A percentile compares a stretch with the other conserved stretches of the same genome.
Conservation (phyloP, 805 yeast genomes). For the Kodamaea nitidulidarum region DNA sequence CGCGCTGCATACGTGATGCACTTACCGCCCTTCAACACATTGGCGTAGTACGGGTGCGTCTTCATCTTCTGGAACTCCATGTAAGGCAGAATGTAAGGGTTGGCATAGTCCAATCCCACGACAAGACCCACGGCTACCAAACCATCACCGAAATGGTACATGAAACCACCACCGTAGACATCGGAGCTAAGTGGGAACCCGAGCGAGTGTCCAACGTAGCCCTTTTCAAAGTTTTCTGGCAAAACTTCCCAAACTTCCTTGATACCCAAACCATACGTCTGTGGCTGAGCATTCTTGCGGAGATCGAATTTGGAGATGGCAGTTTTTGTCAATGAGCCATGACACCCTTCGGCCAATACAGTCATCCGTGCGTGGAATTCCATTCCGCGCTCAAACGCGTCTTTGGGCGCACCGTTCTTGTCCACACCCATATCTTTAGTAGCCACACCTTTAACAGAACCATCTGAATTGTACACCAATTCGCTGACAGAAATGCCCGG, state of each 20-base stretch:
- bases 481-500: slow-evolving; percentile 87
- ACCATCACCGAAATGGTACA: slow-evolving; percentile 94
- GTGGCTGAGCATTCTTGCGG: slow-evolving; percentile 62
- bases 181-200: slow-evolving; percentile 78
- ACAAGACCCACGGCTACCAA: slow-evolving; percentile 92
- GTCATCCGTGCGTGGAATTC: slow-evolving; percentile 90
- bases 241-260: slow-evolving; percentile 97
- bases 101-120: slow-evolving; percentile 87
- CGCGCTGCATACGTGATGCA: slow-evolving; percentile 94
- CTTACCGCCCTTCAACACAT: slow-evolving; percentile 79
- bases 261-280: slow-evolving; percentile 93
- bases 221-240: slow-evolving; percentile 74
- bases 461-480: slow-evolving; percentile 53
- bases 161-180: slow-evolving; percentile 95
- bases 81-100: slow-evolving; percentile 94
- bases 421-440: slow-evolving; percentile 89
- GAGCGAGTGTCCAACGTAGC: slow-evolving; percentile 79
- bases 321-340: slow-evolving; percentile 84
- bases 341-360: slow-evolving; percentile 96
- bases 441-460: slow-evolving; percentile 81
- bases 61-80: slow-evolving; percentile 95
- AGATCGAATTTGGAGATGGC: slow-evolving; percentile 65
- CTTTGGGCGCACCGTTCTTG: slow-evolving; percentile 71
- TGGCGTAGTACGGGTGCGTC: slow-evolving; percentile 77
- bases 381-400: slow-evolving; percentile 92